Conservation (phyloP, 2,329 filamentous ascomycete genomes). For the Orbilia ellipsospora region DNA sequence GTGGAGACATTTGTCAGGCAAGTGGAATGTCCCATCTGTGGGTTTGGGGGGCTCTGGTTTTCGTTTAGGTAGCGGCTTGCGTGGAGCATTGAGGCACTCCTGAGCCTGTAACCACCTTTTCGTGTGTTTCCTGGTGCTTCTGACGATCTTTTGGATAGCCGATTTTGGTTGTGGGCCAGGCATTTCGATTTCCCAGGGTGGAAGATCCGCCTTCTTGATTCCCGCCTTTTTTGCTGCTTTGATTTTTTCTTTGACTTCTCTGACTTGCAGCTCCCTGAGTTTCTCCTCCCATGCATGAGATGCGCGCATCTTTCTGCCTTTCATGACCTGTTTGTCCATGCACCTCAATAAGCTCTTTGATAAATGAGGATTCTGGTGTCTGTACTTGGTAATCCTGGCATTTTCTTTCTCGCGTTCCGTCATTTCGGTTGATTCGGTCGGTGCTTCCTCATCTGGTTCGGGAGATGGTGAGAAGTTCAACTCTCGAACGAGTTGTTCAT, state of each 20-base stretch:
- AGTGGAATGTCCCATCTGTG: not conserved
- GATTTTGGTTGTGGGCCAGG: not conserved
- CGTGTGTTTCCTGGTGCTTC: conserved; percentile 9
- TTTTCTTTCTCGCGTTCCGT: not conserved
- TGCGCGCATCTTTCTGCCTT: too few relatives aligned
- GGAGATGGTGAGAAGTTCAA: conserved; percentile 11
- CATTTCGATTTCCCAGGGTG: not conserved
- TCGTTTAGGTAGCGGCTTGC: not conserved
- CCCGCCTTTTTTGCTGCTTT: conserved; percentile 1
- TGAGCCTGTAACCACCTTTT: conserved; percentile 9
- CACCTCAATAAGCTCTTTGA: too few relatives aligned
- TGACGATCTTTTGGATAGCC: conserved; percentile 2
- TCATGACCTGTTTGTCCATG: too few relatives aligned
- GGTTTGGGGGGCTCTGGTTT: conserved; percentile 2
- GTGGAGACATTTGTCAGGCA: not conserved
- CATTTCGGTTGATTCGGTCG: not conserved
- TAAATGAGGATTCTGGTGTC: not conserved
- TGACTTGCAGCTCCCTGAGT: too few relatives aligned
- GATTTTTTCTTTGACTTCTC: not conserved
- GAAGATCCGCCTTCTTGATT: not conserved
- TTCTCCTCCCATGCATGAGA: too few relatives aligned
- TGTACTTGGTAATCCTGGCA: not conserved
- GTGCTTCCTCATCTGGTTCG: not conserved
- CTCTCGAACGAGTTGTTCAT: not conserved
- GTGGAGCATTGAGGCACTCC: not conserved